Base-by-base conservation (phyloP, 768 basidiomycete genomes). In the Amanita pseudoporphyria region DNA sequence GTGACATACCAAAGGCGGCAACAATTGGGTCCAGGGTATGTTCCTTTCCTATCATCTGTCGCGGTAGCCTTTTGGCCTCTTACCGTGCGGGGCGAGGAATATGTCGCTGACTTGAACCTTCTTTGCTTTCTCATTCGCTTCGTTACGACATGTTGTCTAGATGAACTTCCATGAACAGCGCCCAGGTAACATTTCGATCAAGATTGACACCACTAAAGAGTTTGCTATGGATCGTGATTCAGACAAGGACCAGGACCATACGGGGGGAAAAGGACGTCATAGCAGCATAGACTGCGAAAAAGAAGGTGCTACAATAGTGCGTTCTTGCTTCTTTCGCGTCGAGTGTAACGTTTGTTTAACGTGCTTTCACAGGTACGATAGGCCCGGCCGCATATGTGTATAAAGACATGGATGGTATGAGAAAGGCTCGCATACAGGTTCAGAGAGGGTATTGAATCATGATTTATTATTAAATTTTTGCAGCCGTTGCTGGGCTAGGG, bases 181-280 rank as follows among this genome's bases (percentile, higher is more conserved):
- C 28, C 67, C 70, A 0, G 62, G 66, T 3, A 74, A 76, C 51
- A 74, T 76, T 37, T 72, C 74, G 2, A 76, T 78, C 66, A 77
- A 76, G 54, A 75, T 78, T 44, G 71, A 77, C 52, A 78, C 76
- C 3, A 76, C 72, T 5, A 71, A 74, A 52, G 72, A 78, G 56
- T 72, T 71, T 52, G 65, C 61, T 18, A 67, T 65, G 3, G 75
- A 77, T 56, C 39, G 31, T 21, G 49, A 50, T 14, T 62, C 62
- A 6, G 67, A 70, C 22, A 61, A 63, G 9, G 68, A 64, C 3
- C 56, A 58, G 18, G 64, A 62, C 18, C 22, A 35, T 22, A 13
- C 40, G 1, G 49, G 49, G n/a, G 49, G 19, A 19, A 43, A 24
- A 22, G 9, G n/a, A 14, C 47, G 47, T 31, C 49, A 18, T 7